Evolutionary conservation across 176 grass and related monocot species (phyloP).

Genomic region (Aegilops umbellulata): DNA sequence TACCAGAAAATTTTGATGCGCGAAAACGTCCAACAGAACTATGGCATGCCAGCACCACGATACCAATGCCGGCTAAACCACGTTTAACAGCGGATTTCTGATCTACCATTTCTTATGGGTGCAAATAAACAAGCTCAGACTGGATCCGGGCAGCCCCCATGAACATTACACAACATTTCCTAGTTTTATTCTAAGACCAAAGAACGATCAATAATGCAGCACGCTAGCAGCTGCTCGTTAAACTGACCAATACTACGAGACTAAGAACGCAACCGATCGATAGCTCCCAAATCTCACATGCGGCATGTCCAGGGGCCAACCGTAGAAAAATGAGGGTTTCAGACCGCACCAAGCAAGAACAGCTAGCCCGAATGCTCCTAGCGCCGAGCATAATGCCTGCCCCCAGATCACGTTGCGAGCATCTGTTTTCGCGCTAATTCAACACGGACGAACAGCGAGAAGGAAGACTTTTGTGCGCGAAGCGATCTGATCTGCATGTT

Average conservation of each 20-base stretch:
- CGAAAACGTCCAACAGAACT: background rate
- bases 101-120: background rate
- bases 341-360: background rate
- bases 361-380: background rate
- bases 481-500: conserved; percentile 30
- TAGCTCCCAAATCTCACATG: conserved; percentile 31
- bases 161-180: background rate
- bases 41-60: background rate
- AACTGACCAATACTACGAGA: background rate
- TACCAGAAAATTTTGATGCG: background rate
- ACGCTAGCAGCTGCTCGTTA: background rate
- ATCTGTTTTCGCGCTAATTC: background rate
- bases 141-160: background rate
- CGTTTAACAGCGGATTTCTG: background rate
- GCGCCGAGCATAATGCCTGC: background rate
- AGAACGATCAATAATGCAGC: conserved; percentile 19
- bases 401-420: background rate
- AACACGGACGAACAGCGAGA: background rate
- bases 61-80: background rate
- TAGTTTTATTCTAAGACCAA: background rate
- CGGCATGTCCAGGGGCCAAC: background rate
- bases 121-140: background rate
- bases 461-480: background rate
- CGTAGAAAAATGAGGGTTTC: conserved; percentile 7
- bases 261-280: background rate